Base-by-base conservation (phyloP, 371 early-diverging fungal species). In the Fennellomyces sp. region DNA sequence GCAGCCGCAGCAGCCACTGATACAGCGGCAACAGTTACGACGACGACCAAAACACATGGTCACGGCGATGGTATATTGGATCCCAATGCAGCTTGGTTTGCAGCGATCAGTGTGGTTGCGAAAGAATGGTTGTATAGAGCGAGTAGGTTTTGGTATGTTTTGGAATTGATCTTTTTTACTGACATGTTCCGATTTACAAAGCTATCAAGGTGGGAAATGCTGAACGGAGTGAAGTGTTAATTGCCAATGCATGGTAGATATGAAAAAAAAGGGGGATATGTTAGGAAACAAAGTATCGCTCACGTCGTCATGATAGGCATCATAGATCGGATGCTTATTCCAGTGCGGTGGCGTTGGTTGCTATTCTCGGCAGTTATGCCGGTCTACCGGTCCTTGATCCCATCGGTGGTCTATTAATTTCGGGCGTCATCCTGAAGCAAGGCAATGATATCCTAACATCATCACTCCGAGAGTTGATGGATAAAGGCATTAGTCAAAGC, bases 41-140 rank as follows among this genome's bases (percentile, higher is more conserved):
- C 27, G 2, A 27, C 45, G 31, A 26, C 60, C 3, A 49, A 23
- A 19, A n/a, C 54, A 7, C 80, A 79, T 28, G 55, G 70, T n/a
- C 81, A 77, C 48, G 55, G 68, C 55, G 74, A 68, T 0, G 56
- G 30, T 3, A 59, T 68, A 1, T 66, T 88, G 23, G 84, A 87
- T 70, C 84, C 90, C n/a, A 82, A 85, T 60, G 90, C 90, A 19
- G 84, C 88, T 17, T 89, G 88, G 88, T 85, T 89, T 79, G 90
- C 88, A 0, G 70, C 80, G 15, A 78, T 80, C 2, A 87, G 88
- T 52, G 84, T 90, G 8, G 61, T 78, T 19, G 68, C 87, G 26
- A 90, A 90, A 50, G 90, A 90, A 66, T 78, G 75, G 66, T 57
- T 90, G 47, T 90, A 80, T 64, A 80, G 81, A 65, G 83, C 82